Conservation (phyloP, 2,329 filamentous ascomycete species). For the Aotearoamyces nothofagi region DNA sequence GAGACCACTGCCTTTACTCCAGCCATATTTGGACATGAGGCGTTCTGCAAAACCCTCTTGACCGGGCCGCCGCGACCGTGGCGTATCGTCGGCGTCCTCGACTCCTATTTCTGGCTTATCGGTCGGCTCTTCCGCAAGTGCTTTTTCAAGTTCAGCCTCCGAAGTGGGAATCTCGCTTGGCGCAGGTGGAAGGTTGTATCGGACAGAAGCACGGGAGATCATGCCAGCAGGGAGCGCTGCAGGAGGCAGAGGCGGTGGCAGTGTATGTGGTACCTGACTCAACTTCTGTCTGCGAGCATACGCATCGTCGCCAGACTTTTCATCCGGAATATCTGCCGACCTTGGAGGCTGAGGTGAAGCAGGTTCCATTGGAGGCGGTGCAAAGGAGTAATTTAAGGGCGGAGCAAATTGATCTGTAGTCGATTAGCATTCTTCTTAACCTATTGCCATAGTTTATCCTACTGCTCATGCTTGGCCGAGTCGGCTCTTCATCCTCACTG, state of each 20-base stretch:
- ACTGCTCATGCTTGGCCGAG: slow-evolving; percentile 27
- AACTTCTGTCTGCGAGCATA: slow-evolving; percentile 48
- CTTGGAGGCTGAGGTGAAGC: slow-evolving; percentile 23
- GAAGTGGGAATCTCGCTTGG: slow-evolving; percentile 35
- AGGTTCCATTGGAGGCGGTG: slow-evolving; percentile 31
- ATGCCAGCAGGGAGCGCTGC: slow-evolving; percentile 29
- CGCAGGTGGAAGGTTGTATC: slow-evolving; percentile 43
- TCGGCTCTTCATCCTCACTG: slow-evolving; percentile 29
- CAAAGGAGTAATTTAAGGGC: slow-evolving; percentile 38
- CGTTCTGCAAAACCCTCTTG: slow-evolving; percentile 76
- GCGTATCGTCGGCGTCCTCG: slow-evolving; percentile 20
- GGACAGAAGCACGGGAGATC: slow-evolving; percentile 66
- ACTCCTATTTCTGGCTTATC: slow-evolving; percentile 21
- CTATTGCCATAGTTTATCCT: slow-evolving; percentile 13
- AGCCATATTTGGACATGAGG: slow-evolving; percentile 87
- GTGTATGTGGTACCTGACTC: slow-evolving; percentile 24
- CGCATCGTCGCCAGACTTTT: slow-evolving; percentile 53
- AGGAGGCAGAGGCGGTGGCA: slow-evolving; percentile 17
- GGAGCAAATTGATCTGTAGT: slow-evolving; percentile 42
- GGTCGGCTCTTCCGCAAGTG: slow-evolving; percentile 23
- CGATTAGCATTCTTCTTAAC: slow-evolving; percentile 6
- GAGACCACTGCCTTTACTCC: slow-evolving; percentile 75
- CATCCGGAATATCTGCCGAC: slow-evolving; percentile 32
- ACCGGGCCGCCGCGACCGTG: slow-evolving; percentile 54
- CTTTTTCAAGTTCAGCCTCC: slow-evolving; percentile 32